Percentiles rank a stretch among this genome's conserved stretches.
These are phyloP conservation scores for Pyricularia grisea DNA, from an alignment of 2,329 filamentous ascomycete species.

Conservation along the genomic window DNA sequence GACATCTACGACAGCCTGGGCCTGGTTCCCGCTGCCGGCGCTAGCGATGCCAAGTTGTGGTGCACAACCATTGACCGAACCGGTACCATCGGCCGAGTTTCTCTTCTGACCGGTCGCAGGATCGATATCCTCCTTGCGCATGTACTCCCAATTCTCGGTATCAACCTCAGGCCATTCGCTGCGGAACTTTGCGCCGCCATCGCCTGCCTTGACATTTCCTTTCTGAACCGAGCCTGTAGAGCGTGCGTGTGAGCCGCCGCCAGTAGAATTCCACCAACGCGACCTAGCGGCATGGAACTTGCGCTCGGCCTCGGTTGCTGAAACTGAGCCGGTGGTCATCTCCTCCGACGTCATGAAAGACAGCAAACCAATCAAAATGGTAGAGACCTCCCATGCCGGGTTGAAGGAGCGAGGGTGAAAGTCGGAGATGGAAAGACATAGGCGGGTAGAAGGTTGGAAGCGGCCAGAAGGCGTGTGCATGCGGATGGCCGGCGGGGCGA, in stretches of 20 bases:
- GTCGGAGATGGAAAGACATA: constrained; percentile 93
- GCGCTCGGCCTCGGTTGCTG: constrained; percentile 67
- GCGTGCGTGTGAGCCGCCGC: constrained; percentile 64
- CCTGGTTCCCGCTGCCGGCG: constrained; percentile 52
- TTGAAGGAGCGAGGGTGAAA: constrained; percentile 99
- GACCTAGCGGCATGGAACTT: constrained; percentile 68
- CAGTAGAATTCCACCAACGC: constrained; percentile 95
- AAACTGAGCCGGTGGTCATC: constrained; percentile 91
- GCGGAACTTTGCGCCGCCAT: constrained; percentile 84
- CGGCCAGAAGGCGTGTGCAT: constrained; percentile 98
- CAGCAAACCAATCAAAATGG: constrained; percentile 85
- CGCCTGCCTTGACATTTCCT: constrained; percentile 82
- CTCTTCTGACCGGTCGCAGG: constrained; percentile 59
- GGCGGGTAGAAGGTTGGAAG: constrained; percentile 83
- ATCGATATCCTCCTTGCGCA: constrained; percentile 75
- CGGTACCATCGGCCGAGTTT: constrained; percentile 32
- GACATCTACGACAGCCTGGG: constrained; percentile 67
- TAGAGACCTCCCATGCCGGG: constrained; percentile 95
- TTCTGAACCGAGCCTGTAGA: constrained; percentile 42
- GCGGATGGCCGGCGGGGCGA: constrained; percentile 91
- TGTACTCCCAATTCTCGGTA: constrained; percentile 84
- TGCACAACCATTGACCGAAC: constrained; percentile 29
- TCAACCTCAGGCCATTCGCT: constrained; percentile 87
- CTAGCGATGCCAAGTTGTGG: constrained; percentile 52
- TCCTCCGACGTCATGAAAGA: constrained; percentile 99